Evolutionary conservation across 495 filamentous ascomycete genomes (phyloP), one percentile per base, ranked within the genome.

Genomic region (Penicillium arizonense): DNA sequence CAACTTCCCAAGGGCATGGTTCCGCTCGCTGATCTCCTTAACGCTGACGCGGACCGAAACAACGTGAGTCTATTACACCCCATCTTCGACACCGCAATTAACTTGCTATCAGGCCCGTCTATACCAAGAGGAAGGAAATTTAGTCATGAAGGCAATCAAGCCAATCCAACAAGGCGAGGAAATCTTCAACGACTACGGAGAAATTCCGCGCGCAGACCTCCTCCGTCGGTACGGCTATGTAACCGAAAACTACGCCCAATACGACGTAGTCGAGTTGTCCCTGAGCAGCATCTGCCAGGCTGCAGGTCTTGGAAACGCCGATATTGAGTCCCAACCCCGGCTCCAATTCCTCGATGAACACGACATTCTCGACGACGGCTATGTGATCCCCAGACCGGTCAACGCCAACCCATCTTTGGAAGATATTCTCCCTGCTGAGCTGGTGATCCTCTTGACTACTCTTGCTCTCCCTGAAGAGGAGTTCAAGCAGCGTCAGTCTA

Each of bases 141-240:
- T 93, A 20, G 80, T 82, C 13, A 90, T 90, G 71, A 85, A 82
- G 41, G 73, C 85, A 2, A 75, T 88, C 53, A 80, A 85, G 44
- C 63, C 79, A 0, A 89, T 97, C 56, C 61, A 60, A 8, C 74
- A 77, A 5, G 87, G 87, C n/a, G 83, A 89, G 46, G 89, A 96
- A 62, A 84, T 96, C 16, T 83, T 96, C 59, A 96, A 96, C 56
- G 92, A 96, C 65, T 96, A 96, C 63, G 93, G 92, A 7, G 84
- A 88, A 30, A 81, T 96, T 20, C 86, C 90, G 3, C 87, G 85
- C 24, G 82, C 87, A 0, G 92, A 97, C 64, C 71, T 97, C 16
- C 80, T 97, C 16, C 80, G 93, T 16, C 77, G 93, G 21, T 97
- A 96, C 59, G 93, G 93, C 6, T 97, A 96, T 57, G 83, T 93